Conservation (phyloP, 192 early-diverging fungal species). For the Umbelopsis vinacea region DNA sequence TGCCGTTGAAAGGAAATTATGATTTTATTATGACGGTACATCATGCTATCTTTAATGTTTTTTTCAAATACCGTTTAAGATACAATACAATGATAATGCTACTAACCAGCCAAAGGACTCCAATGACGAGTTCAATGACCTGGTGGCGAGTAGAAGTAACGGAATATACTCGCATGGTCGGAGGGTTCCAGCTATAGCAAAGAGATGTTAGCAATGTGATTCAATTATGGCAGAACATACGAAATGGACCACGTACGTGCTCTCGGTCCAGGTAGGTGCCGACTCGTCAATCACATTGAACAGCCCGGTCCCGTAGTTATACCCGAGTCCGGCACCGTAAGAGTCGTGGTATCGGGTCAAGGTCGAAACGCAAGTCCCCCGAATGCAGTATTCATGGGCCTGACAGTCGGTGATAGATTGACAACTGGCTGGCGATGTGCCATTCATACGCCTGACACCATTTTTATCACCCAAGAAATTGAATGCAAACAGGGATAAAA, state of each 20-base stretch:
- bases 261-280: slow-evolving; percentile 54
- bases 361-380: slow-evolving; percentile 44
- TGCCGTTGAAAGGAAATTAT: no score
- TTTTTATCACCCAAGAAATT: slow-evolving; percentile 51
- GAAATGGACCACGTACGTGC: no score
- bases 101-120: slow-evolving; percentile 41
- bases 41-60: slow-evolving; percentile 42
- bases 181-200: slow-evolving; percentile 47
- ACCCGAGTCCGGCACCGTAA: slow-evolving; percentile 52
- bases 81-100: slow-evolving; percentile 39
- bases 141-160: slow-evolving; percentile 46
- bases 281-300: slow-evolving; percentile 47
- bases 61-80: slow-evolving; percentile 36
- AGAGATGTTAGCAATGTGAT: neutral
- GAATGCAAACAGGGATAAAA: slow-evolving; percentile 51
- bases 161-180: slow-evolving; percentile 45
- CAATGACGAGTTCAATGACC: slow-evolving; percentile 46
- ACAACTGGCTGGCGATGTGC: neutral
- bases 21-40: neutral
- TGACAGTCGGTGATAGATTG: slow-evolving; percentile 33
- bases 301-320: slow-evolving; percentile 34
- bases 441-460: slow-evolving; percentile 22
- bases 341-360: slow-evolving; percentile 60
- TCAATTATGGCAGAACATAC: neutral
- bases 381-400: slow-evolving; percentile 48